Base-by-base conservation (phyloP, 805 yeast genomes). In the Cephaloascus albidus region DNA sequence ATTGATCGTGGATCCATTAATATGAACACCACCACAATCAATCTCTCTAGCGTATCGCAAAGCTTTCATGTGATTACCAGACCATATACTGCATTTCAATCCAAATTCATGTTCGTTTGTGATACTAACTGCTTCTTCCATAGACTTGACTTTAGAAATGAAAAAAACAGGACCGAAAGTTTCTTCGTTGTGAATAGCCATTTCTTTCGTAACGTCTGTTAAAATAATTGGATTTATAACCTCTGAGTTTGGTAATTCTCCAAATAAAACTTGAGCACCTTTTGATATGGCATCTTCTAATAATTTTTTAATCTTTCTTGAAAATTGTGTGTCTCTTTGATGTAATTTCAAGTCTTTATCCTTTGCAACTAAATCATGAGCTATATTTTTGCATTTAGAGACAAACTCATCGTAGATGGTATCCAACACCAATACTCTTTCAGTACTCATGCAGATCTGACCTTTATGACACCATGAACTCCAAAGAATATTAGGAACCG, bases 381-480 rank as follows among this genome's bases (percentile, higher is more conserved):
- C 61, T 14, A 41, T 42, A 3, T 18, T 41, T 14, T 37, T 35
- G 26, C 68, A 19, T 10, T 42, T 36, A 2, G 36, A 43, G 16
- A 54, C 37, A 20, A 59, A 54, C 31, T 58, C 48, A 3, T 60
- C 59, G 39, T 64, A 67, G 2, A 61, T 48, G 0, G 44, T 20
- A 33, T 61, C 66, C 33, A 66, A 61, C 27, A 70, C 50, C 38
- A 43, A 66, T 1, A 65, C 50, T 6, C 51, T 47, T 38, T 70
- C 74, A 1, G 69, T 59, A 38, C 65, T 56, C 74, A 70, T 70
- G 47, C 76, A 71, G 18, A 70, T 59, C 40, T 70, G 75, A 10
- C 74, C 76, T 44, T 59, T 63, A 45, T 70, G 68, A 37, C 57
- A 48, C 70, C 69, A 67, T 8, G 63, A 49, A 19, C 61, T 50